These are phyloP conservation scores for Cytospora piceicola DNA, from an alignment of 2,329 filamentous ascomycete genomes.

Conservation along the genomic window DNA sequence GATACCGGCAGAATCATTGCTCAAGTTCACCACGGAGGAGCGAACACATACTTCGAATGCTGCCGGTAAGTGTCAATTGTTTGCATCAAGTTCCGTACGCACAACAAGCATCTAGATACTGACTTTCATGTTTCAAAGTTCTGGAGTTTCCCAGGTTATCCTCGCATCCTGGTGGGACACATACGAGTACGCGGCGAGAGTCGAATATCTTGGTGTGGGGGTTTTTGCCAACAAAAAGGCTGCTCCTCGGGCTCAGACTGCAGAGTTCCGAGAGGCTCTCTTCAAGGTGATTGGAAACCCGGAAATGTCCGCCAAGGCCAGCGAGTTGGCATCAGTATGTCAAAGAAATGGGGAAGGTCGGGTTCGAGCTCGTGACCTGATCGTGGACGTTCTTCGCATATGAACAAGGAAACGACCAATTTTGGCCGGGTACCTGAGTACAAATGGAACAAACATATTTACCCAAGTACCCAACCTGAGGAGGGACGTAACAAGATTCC, in stretches of 20 bases:
- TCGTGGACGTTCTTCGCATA: neutral
- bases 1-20: constrained; percentile 15
- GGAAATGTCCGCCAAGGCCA: constrained; percentile 4
- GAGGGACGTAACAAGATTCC: too few relatives aligned
- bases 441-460: too few relatives aligned
- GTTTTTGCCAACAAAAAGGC: constrained; percentile 19
- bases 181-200: constrained; percentile 20
- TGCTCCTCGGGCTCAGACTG: constrained; percentile 7
- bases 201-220: constrained; percentile 21
- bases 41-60: constrained; percentile 21
- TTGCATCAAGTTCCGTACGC: neutral
- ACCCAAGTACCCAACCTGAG: too few relatives aligned
- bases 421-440: neutral
- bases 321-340: neutral
- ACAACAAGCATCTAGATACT: neutral
- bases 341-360: constrained; percentile 12
- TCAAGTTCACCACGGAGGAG: constrained; percentile 19
- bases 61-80: neutral
- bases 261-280: constrained; percentile 10
- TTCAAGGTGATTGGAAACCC: neutral
- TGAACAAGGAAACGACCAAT: neutral
- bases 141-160: constrained; percentile 9
- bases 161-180: constrained; percentile 20
- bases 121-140: neutral
- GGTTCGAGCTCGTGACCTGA: constrained; percentile 12